A percentile compares a stretch with the other conserved stretches of the same genome.
Conservation (phyloP, 192 early-diverging fungal genomes). For the Linnemannia exigua region DNA sequence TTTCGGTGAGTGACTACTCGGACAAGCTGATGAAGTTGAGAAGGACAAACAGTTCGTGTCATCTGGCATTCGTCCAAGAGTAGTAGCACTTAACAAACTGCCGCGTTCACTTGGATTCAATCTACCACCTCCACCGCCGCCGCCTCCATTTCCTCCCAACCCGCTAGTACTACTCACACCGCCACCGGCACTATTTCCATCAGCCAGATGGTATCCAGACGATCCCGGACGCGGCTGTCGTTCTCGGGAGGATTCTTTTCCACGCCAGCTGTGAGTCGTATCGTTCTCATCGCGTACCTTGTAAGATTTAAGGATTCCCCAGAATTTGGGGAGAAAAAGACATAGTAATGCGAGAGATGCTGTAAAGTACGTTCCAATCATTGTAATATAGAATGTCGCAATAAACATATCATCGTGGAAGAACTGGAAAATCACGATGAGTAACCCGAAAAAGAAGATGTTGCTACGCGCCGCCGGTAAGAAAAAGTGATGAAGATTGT, state of each 20-base stretch:
- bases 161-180: not conserved
- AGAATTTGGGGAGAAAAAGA: conserved; percentile 34
- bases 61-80: not conserved
- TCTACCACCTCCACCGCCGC: not conserved
- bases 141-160: not conserved
- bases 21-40: not conserved
- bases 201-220: not conserved
- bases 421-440: conserved; percentile 11
- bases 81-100: not conserved
- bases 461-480: too few species aligned
- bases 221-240: not conserved
- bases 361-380: not conserved
- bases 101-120: not conserved
- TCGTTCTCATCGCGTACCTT: not conserved
- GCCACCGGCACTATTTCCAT: not conserved
- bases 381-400: conserved; percentile 19
- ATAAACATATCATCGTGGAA: conserved; percentile 10
- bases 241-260: not conserved
- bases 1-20: not conserved
- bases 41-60: not conserved
- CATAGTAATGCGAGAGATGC: conserved; percentile 6
- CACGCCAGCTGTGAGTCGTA: not conserved
- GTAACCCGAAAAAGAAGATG: conserved; percentile 1
- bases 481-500: not conserved
- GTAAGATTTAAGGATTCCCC: not conserved